Evolutionary conservation across 2,329 filamentous ascomycete species (phyloP), one percentile per base, ranked within the genome.

Genomic region (Pseudogymnoascus sp.): DNA sequence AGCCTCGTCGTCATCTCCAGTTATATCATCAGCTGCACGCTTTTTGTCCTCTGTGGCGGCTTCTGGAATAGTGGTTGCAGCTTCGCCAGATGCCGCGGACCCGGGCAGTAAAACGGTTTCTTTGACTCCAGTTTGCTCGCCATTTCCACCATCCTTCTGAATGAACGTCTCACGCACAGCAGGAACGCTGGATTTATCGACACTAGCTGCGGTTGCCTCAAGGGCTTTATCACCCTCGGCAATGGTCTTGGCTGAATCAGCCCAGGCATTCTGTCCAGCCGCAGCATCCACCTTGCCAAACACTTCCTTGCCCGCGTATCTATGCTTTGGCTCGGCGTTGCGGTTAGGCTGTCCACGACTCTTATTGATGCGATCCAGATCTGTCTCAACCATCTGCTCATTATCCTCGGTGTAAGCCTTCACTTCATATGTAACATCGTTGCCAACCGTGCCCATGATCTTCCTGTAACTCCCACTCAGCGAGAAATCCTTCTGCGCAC

Each of bases 381-480:
- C 95, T 0, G 95, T 99, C 64, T 89, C 84, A 3, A 96, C 88
- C 76, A 97, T 87, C 76, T 97, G 93, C 76, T 96, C 87, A 35
- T 88, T 84, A 33, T 88, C 85, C 28, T 86, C 82, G 3, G 72
- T 71, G 72, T 97, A 97, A 4, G 80, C 76, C 70, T 83, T 87
- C 9, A 96, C 83, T 63, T 90, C 84, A 63, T 87, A 88, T 9
- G 81, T 83, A 6, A 90, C 83, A 28, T 81, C 76, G 6, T 80
- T 75, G 1, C 84, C 82, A 59, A 87, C 79, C 70, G 92, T 90
- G 21, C 83, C 82, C 35, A 90, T 87, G 68, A 97, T 83, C 75
- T 93, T 95, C 66, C 95, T 86, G 75, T 99, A 99, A 25, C 88
- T 85, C 2, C 95, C 96, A 59, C 89, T 90, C 1, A 99, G 80